A percentile compares a stretch with the other conserved stretches of the same genome.
phyloP scores from a whole-genome alignment of 768 basidiomycete genomes.

The Pisolithus sp. region DNA sequence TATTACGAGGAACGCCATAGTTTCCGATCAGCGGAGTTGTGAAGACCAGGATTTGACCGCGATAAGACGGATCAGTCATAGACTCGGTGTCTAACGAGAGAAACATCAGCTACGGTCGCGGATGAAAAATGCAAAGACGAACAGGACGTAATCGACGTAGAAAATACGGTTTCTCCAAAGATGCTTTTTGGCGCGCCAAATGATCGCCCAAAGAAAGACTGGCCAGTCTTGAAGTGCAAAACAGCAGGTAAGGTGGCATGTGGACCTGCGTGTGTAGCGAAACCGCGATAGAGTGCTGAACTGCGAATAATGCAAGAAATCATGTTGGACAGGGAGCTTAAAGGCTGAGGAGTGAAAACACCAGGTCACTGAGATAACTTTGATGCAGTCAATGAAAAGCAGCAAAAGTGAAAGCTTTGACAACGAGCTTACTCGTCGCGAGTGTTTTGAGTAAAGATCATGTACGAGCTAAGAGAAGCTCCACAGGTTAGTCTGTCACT shows the following conservation, averaged over 20 bases:
- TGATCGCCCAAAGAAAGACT: conserved; percentile 82
- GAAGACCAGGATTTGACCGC: conserved; percentile 96
- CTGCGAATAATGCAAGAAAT: conserved; percentile 47
- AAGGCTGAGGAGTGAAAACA: conserved; percentile 62
- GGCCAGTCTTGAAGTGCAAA: conserved; percentile 89
- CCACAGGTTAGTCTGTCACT: conserved; percentile 3
- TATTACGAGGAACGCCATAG: conserved; percentile 90
- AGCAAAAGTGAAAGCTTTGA: not conserved
- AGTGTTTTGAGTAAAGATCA: conserved; percentile 83
- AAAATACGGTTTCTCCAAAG: conserved; percentile 98
- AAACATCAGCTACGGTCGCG: conserved; percentile 7
- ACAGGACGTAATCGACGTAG: conserved; percentile 98
- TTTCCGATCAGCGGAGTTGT: conserved; percentile 98
- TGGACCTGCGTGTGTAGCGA: conserved; percentile 61
- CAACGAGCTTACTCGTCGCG: conserved; percentile 69
- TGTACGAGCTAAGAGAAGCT: conserved; percentile 38
- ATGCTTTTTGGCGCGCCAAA: conserved; percentile 86
- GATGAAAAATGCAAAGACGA: conserved; percentile 24
- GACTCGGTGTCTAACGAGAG: conserved; percentile 84
- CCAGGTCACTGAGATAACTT: conserved; percentile 88
- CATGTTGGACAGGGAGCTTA: conserved; percentile 39
- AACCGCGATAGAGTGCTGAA: conserved; percentile 47
- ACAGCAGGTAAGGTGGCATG: conserved; percentile 59
- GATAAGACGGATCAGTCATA: conserved; percentile 99
- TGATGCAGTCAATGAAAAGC: conserved; percentile 8